Evolutionary conservation across 1,284 basidiomycete genomes (phyloP), one percentile per base, ranked within the genome.

Genomic region (Pyrrhoderma lamaoense): DNA sequence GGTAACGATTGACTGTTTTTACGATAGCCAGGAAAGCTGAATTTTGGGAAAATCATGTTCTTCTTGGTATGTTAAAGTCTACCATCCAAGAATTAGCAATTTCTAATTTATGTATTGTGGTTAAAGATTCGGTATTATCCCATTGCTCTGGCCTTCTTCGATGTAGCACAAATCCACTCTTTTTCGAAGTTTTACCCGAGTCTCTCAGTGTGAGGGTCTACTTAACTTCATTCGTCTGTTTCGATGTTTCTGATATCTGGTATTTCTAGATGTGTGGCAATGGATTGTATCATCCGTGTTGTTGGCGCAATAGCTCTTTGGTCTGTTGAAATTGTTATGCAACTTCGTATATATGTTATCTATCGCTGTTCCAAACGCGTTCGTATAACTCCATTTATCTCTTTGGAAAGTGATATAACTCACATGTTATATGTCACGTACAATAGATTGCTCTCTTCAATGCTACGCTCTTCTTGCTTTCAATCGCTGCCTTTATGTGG

Each of bases 41-140:
- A 58, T 45, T 57, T 66, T 34, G 64, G 64, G 14, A 72, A 69
- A 59, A 56, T 61, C 21, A 65, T 71, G 64, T 73, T 66, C 56
- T 59, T 70, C 25, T 70, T 67, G 65, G 71, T 69, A 50, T 44
- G 61, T 55, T 14, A 19, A 18, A 35, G 34, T 18, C 34, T 46
- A 8, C 18, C 18, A 3, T 46, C 40, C 27, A 19, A 25, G 5
- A 22, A n/a, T n/a, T n/a, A n/a, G n/a, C n/a, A n/a, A n/a, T n/a
- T n/a, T n/a, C n/a, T n/a, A n/a, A n/a, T n/a, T n/a, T n/a, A n/a
- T n/a, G n/a, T n/a, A n/a, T n/a, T n/a, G n/a, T n/a, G n/a, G n/a
- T n/a, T n/a, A n/a, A n/a, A 72, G 71, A 70, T 73, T 46, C 66
- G 70, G 42, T 73, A 72, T 49, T 73, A 71, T 57, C 71, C 69